phyloP scores from a whole-genome alignment of 192 early-diverging fungal species.

The Coemansia sp. region DNA sequence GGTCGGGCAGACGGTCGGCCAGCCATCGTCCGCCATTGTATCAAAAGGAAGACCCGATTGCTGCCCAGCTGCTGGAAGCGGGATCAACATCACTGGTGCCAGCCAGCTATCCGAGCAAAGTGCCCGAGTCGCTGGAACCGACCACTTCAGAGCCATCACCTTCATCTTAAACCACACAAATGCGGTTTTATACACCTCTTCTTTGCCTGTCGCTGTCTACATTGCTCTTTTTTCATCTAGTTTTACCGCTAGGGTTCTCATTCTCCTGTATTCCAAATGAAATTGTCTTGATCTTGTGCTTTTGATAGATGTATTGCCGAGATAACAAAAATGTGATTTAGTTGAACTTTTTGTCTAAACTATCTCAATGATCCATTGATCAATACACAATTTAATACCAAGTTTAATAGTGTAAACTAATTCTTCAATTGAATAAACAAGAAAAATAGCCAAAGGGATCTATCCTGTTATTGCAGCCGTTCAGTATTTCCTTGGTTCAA shows the following conservation, averaged over 20 bases:
- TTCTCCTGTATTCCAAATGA: too few species aligned
- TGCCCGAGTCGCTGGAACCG: constrained; percentile 22
- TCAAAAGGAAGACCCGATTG: constrained; percentile 51
- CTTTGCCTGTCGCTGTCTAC: background rate
- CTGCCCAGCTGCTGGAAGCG: constrained; percentile 46
- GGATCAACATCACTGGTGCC: constrained; percentile 47
- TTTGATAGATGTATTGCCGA: too few species aligned
- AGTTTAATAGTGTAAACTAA: too few species aligned
- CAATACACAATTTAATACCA: too few species aligned
- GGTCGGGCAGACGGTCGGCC: constrained; percentile 12
- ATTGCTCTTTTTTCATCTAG: constrained; percentile 1
- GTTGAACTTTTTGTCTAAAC: too few species aligned
- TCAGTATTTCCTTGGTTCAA: too few species aligned
- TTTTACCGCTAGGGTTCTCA: background rate
- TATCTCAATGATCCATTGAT: too few species aligned
- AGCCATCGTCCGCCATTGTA: constrained; percentile 39
- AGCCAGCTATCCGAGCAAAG: constrained; percentile 36
- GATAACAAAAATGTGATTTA: too few species aligned
- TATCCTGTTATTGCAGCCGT: too few species aligned
- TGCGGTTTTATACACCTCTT: background rate
- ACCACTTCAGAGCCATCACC: constrained; percentile 8
- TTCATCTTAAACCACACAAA: background rate
- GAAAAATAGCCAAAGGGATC: too few species aligned
- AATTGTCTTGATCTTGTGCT: too few species aligned
- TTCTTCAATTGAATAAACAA: too few species aligned